These are phyloP conservation scores for Calocybe gambosa DNA, from an alignment of 1,284 basidiomycete genomes.

Conservation along the genomic window DNA sequence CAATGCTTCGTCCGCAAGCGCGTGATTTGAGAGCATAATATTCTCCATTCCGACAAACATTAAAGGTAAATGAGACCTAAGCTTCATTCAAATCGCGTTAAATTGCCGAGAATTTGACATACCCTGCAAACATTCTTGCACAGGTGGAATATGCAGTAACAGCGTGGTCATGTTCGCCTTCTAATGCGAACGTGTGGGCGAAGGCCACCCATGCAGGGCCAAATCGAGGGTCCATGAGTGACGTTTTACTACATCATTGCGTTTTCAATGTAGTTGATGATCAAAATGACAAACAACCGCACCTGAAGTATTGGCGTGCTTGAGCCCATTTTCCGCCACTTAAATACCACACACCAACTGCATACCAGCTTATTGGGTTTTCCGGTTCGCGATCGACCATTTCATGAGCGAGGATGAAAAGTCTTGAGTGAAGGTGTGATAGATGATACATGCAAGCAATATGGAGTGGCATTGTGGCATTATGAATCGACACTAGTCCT, in stretches of 20 bases:
- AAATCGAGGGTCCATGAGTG: constrained; percentile 94
- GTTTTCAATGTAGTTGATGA: neutral
- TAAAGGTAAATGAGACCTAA: constrained; percentile 85
- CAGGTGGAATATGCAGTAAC: constrained; percentile 98
- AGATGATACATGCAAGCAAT: constrained; percentile 98
- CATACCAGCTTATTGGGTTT: constrained; percentile 93
- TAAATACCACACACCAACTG: constrained; percentile 97
- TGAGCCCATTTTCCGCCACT: constrained; percentile 81
- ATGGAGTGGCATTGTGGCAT: constrained; percentile 85
- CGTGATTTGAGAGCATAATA: constrained; percentile 80
- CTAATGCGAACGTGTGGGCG: constrained; percentile 93
- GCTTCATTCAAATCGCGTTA: constrained; percentile 6
- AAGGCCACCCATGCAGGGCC: constrained; percentile 97
- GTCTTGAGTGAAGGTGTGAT: constrained; percentile 80
- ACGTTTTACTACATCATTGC: constrained; percentile 69
- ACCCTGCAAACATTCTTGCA: constrained; percentile 92
- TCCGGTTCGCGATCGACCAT: constrained; percentile 93
- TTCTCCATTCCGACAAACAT: constrained; percentile 99
- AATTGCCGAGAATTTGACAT: constrained; percentile 19
- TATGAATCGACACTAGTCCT: constrained; percentile 74
- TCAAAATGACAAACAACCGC: constrained; percentile 15
- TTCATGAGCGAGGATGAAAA: constrained; percentile 95
- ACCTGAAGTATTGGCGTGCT: constrained; percentile 91
- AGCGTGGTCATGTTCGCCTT: constrained; percentile 98
- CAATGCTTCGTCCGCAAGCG: constrained; percentile 84